Conservation (phyloP, 2,329 filamentous ascomycete genomes). For the Paramyrothecium sp. region DNA sequence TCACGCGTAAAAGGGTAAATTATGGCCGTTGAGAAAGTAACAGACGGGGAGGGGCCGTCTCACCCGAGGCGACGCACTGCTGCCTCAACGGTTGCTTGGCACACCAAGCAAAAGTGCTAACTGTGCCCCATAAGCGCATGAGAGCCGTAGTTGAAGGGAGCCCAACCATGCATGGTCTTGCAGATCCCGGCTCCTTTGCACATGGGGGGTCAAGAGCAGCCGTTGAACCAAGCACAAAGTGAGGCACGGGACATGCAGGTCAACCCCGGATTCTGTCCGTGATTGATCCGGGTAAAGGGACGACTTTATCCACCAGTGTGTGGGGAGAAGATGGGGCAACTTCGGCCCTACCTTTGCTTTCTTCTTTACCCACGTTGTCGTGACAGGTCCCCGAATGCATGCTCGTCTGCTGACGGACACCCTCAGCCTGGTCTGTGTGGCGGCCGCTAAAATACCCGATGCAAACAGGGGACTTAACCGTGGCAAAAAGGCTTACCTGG, state of each 20-base stretch:
- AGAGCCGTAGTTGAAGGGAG: not conserved
- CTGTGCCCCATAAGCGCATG: not conserved
- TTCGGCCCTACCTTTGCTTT: not conserved
- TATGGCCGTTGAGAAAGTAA: too few relatives aligned
- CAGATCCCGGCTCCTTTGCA: not conserved
- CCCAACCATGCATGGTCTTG: not conserved
- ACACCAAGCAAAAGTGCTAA: not conserved
- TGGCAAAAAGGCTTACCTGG: slow-evolving; percentile 2
- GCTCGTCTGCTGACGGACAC: not conserved
- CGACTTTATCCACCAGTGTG: not conserved
- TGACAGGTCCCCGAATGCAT: not conserved
- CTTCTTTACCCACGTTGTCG: not conserved
- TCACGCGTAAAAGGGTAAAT: too few relatives aligned
- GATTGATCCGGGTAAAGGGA: not conserved
- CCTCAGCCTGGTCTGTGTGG: not conserved
- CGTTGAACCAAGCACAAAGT: not conserved
- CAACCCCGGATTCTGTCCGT: not conserved
- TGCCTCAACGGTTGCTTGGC: not conserved
- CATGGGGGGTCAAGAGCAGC: not conserved
- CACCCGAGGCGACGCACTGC: not conserved
- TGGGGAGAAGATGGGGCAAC: not conserved
- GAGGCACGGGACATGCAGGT: not conserved
- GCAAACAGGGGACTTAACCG: not conserved
- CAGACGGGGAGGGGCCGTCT: not conserved
- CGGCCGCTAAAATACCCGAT: not conserved